A percentile compares a stretch with the other conserved stretches of the same genome.
Conservation (phyloP, 225 moss, liverwort and hornwort genomes). For the Pseudisothecium myosuroides region DNA sequence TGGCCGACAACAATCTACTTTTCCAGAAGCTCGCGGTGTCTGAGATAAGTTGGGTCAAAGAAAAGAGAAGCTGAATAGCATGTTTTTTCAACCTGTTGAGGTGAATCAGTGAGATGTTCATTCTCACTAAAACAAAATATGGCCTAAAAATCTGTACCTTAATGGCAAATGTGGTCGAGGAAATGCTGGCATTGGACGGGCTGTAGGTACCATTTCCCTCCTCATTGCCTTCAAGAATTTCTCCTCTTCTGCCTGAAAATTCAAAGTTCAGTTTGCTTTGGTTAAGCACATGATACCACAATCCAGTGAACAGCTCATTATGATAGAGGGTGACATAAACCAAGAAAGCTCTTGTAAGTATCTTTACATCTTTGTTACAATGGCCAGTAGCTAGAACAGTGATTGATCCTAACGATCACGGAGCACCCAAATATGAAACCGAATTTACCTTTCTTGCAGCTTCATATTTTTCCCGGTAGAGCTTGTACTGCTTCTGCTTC, state of each 20-base stretch:
- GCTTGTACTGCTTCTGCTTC: constrained; percentile 75
- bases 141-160: constrained; percentile 27
- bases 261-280: not conserved
- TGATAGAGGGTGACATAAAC: not conserved
- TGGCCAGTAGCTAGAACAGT: not conserved
- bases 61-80: not conserved
- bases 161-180: constrained; percentile 47
- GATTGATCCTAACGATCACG: not conserved
- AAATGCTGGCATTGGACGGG: constrained; percentile 71
- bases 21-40: not conserved
- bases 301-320: not conserved
- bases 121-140: not conserved
- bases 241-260: constrained; percentile 68
- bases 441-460: constrained; percentile 58
- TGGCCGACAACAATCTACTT: not conserved
- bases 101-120: not conserved
- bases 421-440: not conserved
- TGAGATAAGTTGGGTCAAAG: not conserved
- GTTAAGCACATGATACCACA: not conserved
- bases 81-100: not conserved
- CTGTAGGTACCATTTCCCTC: constrained; percentile 75
- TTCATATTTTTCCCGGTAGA: constrained; percentile 76
- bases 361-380: not conserved
- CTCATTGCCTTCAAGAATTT: constrained; percentile 75
- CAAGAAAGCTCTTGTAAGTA: not conserved